phyloP scores from a whole-genome alignment of 148 eudicot genomes.

The Camellia japonica region DNA sequence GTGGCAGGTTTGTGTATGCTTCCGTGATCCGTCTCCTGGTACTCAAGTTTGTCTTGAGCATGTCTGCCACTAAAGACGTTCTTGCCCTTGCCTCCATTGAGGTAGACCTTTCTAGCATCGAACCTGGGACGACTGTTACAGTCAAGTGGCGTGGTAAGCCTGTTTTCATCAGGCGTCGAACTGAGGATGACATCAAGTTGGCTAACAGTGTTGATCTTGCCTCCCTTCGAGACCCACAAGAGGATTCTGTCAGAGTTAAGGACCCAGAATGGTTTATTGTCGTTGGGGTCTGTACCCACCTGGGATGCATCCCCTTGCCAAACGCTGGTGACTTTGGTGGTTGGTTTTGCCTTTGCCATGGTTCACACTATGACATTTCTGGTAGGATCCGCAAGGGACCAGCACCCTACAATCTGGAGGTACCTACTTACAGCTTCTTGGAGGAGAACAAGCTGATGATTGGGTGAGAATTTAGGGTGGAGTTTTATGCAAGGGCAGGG shows the following conservation, averaged over 20 bases:
- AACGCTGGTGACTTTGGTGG: conserved; percentile 43
- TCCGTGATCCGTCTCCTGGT: conserved; percentile 26
- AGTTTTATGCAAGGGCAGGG: neutral
- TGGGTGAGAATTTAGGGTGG: conserved; percentile 8
- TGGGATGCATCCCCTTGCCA: conserved; percentile 36
- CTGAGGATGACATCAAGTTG: conserved; percentile 33
- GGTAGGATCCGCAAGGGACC: conserved; percentile 42
- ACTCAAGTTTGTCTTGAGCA: conserved; percentile 30
- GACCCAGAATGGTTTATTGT: conserved; percentile 39
- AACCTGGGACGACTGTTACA: conserved; percentile 33
- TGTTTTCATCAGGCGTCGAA: conserved; percentile 33
- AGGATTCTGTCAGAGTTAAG: conserved; percentile 33
- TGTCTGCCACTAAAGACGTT: conserved; percentile 41
- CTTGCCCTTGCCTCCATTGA: conserved; percentile 41
- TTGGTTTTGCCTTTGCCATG: conserved; percentile 43
- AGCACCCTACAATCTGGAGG: conserved; percentile 30
- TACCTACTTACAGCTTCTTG: conserved; percentile 35
- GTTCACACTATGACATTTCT: conserved; percentile 36
- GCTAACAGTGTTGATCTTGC: conserved; percentile 37
- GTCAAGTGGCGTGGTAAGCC: conserved; percentile 39
- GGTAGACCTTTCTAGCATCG: conserved; percentile 36
- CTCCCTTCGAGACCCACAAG: conserved; percentile 34
- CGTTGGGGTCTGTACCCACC: conserved; percentile 35
- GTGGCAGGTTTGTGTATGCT: conserved; percentile 30
- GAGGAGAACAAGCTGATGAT: conserved; percentile 33